Conservation (phyloP, 2,329 filamentous ascomycete genomes). For the Ceratocystis variospora region DNA sequence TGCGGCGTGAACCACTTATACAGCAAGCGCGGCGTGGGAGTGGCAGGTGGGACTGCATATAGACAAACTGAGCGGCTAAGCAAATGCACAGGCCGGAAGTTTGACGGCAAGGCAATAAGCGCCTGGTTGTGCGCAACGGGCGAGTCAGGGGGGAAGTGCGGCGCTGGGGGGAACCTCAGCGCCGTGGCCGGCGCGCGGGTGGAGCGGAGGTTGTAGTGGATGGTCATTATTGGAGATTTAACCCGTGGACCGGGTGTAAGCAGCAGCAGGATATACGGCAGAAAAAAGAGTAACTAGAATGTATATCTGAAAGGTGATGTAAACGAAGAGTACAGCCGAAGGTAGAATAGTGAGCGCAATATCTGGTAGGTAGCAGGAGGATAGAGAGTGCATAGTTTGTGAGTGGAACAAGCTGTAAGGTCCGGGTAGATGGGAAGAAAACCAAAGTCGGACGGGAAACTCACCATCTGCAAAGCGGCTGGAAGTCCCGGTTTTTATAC, state of each 20-base stretch:
- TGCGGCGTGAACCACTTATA: background rate
- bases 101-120: background rate
- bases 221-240: background rate
- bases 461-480: no score
- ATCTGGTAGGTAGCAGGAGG: no score
- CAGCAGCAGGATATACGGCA: background rate
- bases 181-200: no score
- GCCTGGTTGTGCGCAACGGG: background rate
- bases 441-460: no score
- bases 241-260: no score
- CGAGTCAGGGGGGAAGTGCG: background rate
- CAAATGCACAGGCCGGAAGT: background rate
- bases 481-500: no score
- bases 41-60: background rate
- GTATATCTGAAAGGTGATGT: background rate
- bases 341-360: no score
- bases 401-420: no score
- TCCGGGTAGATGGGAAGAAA: no score
- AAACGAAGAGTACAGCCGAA: no score
- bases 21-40: background rate
- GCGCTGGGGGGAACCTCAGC: no score
- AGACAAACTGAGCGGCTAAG: background rate
- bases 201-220: background rate
- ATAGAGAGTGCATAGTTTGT: no score
- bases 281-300: background rate